phyloP scores from a whole-genome alignment of 2,329 filamentous ascomycete genomes.

The Amauroascus niger region DNA sequence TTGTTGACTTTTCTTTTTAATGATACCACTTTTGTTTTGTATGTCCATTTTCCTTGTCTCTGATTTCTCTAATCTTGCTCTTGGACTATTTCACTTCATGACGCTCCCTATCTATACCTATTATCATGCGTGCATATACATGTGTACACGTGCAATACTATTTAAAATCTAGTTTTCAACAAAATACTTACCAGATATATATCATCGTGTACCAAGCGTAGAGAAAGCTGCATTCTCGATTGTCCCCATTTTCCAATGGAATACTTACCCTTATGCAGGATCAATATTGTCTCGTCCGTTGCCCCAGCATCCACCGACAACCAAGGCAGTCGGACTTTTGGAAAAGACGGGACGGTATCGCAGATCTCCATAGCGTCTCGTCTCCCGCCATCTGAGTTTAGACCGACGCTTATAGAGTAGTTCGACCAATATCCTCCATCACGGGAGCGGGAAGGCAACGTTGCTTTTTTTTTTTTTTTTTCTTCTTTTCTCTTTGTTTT shows the following conservation, averaged over 20 bases:
- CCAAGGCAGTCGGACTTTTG: background rate
- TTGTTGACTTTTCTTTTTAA: slow-evolving; percentile 9
- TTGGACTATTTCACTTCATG: slow-evolving; percentile 1
- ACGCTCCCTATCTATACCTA: slow-evolving; percentile 5
- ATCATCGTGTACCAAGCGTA: too few relatives aligned
- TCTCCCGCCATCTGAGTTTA: too few relatives aligned
- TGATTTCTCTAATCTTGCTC: background rate
- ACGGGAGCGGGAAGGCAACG: too few relatives aligned
- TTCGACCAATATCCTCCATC: too few relatives aligned
- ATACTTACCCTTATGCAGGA: too few relatives aligned
- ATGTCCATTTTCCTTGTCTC: background rate
- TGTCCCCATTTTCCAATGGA: too few relatives aligned
- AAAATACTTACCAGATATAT: too few relatives aligned
- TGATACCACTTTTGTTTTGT: slow-evolving; percentile 15
- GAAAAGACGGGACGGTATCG: background rate
- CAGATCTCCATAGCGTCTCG: background rate
- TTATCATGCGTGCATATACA: background rate
- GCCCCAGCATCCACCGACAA: background rate
- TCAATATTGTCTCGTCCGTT: background rate
- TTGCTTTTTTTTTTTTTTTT: background rate
- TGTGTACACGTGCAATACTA: slow-evolving; percentile 4
- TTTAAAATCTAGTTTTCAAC: background rate
- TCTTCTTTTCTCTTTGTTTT: background rate
- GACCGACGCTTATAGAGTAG: too few relatives aligned
- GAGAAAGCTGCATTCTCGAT: too few relatives aligned